These are phyloP conservation scores for Geotrichum fermentans DNA, from an alignment of 1,139 yeast genomes.

Conservation along the genomic window DNA sequence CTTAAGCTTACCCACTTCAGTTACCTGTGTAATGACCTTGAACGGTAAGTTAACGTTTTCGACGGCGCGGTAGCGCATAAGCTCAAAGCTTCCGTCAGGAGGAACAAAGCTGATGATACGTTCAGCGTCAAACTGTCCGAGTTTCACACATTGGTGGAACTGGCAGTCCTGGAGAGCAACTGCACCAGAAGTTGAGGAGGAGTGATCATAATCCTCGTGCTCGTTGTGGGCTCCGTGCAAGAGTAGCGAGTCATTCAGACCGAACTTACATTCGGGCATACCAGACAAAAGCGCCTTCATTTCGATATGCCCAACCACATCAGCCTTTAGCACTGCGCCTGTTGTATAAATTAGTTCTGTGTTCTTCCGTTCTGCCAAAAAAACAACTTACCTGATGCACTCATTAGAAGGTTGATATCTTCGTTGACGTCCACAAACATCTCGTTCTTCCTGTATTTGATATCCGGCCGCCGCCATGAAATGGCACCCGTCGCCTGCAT, in stretches of 20 bases:
- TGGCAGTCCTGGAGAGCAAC: constrained; percentile 71
- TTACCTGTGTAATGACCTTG: constrained; percentile 56
- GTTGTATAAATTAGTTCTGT: constrained; percentile 27
- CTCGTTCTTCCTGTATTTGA: constrained; percentile 79
- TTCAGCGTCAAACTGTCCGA: constrained; percentile 62
- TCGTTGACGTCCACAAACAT: constrained; percentile 74
- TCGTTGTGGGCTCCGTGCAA: constrained; percentile 23
- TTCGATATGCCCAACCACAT: constrained; percentile 71
- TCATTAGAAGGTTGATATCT: constrained; percentile 61
- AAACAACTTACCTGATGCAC: constrained; percentile 34
- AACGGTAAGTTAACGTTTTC: constrained; percentile 69
- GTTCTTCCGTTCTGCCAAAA: constrained; percentile 39
- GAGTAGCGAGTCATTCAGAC: constrained; percentile 47
- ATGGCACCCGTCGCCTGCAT: constrained; percentile 43
- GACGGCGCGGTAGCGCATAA: constrained; percentile 66
- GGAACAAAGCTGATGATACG: constrained; percentile 71
- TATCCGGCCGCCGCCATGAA: constrained; percentile 69
- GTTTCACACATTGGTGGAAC: constrained; percentile 82
- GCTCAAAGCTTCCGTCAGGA: constrained; percentile 89
- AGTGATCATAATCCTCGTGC: constrained; percentile 13
- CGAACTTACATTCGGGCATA: constrained; percentile 67
- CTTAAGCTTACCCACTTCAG: constrained; percentile 47
- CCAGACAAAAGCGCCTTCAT: constrained; percentile 75
- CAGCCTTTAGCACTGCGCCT: constrained; percentile 55
- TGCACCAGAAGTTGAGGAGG: constrained; percentile 44